These are phyloP conservation scores for Lepidium africanum DNA, from an alignment of 345 rosid species.

Conservation along the genomic window DNA sequence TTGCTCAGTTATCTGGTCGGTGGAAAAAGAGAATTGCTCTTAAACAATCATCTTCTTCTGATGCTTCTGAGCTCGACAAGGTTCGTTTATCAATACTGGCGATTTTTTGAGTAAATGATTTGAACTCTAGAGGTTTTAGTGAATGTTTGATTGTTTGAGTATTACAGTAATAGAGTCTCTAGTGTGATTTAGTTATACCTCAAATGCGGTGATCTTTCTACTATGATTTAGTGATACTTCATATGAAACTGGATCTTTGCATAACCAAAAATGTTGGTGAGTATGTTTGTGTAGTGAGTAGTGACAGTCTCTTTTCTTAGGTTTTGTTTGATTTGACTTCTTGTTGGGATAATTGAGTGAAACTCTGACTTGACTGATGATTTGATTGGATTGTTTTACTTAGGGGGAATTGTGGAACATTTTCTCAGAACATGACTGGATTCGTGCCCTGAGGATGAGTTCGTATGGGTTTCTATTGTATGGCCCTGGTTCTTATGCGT, in stretches of 20 bases:
- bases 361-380: background rate
- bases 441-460: slow-evolving; percentile 80
- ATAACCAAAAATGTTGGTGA: background rate
- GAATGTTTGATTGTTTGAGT: background rate
- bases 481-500: slow-evolving; percentile 87
- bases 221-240: background rate
- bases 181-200: background rate
- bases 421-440: slow-evolving; percentile 71
- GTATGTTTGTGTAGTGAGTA: background rate
- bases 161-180: background rate
- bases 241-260: background rate
- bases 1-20: slow-evolving; percentile 55
- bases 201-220: background rate
- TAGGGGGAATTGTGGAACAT: slow-evolving; percentile 38
- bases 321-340: background rate
- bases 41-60: background rate
- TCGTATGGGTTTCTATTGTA: slow-evolving; percentile 85
- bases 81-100: slow-evolving; percentile 8
- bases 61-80: slow-evolving; percentile 13
- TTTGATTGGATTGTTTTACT: background rate
- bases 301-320: background rate
- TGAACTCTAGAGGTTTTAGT: background rate
- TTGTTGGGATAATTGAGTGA: background rate
- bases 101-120: background rate
- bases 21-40: slow-evolving; percentile 34